Evolutionary conservation across 768 basidiomycete genomes (phyloP).

Genomic region (Tricholoma hemisulphureum): DNA sequence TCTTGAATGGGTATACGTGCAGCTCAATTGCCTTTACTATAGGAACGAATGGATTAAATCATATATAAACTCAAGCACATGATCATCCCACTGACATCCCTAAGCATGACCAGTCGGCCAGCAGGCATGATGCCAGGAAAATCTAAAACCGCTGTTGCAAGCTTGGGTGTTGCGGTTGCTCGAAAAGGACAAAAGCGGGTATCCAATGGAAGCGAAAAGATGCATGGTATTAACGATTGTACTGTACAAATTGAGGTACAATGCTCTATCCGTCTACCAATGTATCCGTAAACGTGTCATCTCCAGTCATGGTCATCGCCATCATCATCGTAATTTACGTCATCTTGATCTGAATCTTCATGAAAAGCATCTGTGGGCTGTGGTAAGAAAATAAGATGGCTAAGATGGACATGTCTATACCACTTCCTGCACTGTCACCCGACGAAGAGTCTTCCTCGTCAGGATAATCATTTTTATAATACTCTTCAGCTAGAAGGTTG

Average conservation of each 20-base stretch:
- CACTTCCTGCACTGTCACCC: slow-evolving; percentile 39
- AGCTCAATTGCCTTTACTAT: too few species aligned
- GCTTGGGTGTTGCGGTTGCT: slow-evolving; percentile 45
- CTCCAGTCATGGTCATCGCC: slow-evolving; percentile 24
- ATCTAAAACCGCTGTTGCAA: too few species aligned
- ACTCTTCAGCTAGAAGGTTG: slow-evolving; percentile 62
- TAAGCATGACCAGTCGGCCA: too few species aligned
- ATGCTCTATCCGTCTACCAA: not conserved
- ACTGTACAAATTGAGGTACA: not conserved
- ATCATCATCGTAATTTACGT: slow-evolving; percentile 31
- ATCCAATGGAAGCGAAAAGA: slow-evolving; percentile 5
- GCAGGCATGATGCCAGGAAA: too few species aligned
- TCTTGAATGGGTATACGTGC: not conserved
- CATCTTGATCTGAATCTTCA: slow-evolving; percentile 51
- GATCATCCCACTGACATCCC: too few species aligned
- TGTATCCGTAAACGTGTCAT: not conserved
- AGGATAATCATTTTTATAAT: slow-evolving; percentile 84
- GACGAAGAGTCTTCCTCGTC: slow-evolving; percentile 57
- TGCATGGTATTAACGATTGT: not conserved
- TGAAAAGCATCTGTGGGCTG: slow-evolving; percentile 51
- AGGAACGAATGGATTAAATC: too few species aligned
- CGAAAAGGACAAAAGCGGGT: slow-evolving; percentile 10
- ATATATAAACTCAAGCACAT: too few species aligned
- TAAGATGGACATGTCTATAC: slow-evolving; percentile 19
- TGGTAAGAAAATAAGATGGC: slow-evolving; percentile 3